Base-by-base conservation (phyloP, 108 stramenopile genomes). In the Aurantiochytrium sp. region DNA sequence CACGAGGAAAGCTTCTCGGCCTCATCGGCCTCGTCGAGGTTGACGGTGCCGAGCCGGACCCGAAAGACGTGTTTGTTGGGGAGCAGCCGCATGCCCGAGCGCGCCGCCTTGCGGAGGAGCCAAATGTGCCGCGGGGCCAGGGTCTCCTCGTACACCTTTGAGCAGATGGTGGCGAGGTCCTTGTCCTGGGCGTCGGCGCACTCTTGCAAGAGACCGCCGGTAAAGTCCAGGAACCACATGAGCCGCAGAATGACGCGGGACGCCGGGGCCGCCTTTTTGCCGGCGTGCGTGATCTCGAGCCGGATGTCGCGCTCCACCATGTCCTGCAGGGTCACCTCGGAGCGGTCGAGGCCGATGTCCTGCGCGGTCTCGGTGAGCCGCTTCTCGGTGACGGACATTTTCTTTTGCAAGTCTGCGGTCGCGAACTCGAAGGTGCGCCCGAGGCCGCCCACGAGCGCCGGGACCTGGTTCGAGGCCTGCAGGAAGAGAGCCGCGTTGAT, bases 151-250 rank as follows among this genome's bases (percentile, higher is more conserved):
- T 81, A 81, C 0, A 48, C 73, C n/a, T 81, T 81, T 6, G 73
- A 81, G 73, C 73, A 81, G 39, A 81, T 81, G n/a, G 73, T 81
- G 6, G 10, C 8, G 24, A 81, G 45, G 39, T 81, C 45, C 73
- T 81, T 6, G 3, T 81, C 73, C 24, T 41, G 73, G 8, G 39
- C 15, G 1, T 48, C 42, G 2, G 73, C 73, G 6, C n/a, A n/a
- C 27, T 30, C 73, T 48, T 81, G 39, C 45, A 81, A 24, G 10
- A 81, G 45, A 22, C 24, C 73, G 12, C 24, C 73, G 15, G 45
- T 81, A 81, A 81, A 81, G 45, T 81, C 73, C n/a, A 81, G 30
- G 73, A 81, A 81, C 73, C 73, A 81, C 1, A 81, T 41, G 45
- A 81, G 73, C 0, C 73, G 73, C 39, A 81, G 2, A 48, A 81